A percentile compares a stretch with the other conserved stretches of the same genome.
Conservation (phyloP, 2,329 filamentous ascomycete species). For the Neofusicoccum umdonicola region DNA sequence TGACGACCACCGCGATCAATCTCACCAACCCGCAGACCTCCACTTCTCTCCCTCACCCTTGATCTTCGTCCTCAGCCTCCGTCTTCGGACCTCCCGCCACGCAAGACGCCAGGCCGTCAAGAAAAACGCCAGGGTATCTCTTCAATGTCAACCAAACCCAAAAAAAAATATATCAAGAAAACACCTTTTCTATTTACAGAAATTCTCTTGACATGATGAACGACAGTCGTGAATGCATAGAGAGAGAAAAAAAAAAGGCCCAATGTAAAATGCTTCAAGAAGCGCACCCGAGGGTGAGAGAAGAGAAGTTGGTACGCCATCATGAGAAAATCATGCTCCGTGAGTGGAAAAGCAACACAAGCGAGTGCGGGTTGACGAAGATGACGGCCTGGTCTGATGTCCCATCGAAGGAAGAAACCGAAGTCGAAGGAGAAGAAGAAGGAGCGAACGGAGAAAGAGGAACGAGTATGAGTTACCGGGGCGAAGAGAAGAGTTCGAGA, state of each 20-base stretch:
- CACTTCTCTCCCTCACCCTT: no score
- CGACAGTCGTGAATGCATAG: conserved; percentile 11
- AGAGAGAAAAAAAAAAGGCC: background rate
- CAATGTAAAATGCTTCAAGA: background rate
- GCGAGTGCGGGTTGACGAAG: background rate
- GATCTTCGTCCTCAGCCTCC: no score
- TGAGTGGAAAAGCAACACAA: background rate
- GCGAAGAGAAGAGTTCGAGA: background rate
- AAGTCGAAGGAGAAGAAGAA: background rate
- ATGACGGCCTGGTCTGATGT: background rate
- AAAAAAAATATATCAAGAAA: background rate
- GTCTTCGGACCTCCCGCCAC: background rate
- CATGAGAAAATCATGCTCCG: background rate
- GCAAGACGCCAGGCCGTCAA: conserved; percentile 7
- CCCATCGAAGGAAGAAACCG: background rate
- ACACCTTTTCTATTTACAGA: background rate
- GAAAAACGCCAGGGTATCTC: conserved; percentile 10
- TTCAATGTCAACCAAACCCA: background rate
- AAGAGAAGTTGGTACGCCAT: background rate
- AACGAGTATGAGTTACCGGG: background rate
- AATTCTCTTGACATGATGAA: background rate
- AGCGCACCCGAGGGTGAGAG: background rate
- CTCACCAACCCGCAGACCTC: no score
- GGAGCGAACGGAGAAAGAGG: no score
- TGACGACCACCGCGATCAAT: no score